These are phyloP conservation scores for Blastobotrys americana DNA, from an alignment of 805 yeast species.

Conservation along the genomic window DNA sequence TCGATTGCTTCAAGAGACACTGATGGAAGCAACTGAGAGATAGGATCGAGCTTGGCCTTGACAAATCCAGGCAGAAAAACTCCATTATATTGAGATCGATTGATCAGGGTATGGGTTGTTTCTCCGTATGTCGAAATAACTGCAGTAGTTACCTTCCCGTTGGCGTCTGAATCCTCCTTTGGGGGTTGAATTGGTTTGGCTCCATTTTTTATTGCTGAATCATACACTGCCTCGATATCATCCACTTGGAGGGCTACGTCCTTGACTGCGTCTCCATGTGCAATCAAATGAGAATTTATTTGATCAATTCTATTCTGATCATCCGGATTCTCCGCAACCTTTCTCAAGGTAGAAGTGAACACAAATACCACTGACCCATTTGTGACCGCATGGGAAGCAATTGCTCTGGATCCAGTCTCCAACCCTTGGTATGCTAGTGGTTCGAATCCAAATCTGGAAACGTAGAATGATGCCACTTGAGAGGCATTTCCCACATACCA, in stretches of 20 bases:
- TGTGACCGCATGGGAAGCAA: slow-evolving; percentile 52
- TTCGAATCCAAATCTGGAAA: slow-evolving; percentile 53
- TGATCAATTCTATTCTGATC: slow-evolving; percentile 26
- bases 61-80: slow-evolving; percentile 51
- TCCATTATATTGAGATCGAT: slow-evolving; percentile 32
- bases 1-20: slow-evolving; percentile 46
- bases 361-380: slow-evolving; percentile 50
- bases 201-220: slow-evolving; percentile 45
- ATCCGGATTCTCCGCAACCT: slow-evolving; percentile 17
- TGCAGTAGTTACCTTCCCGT: slow-evolving; percentile 50
- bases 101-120: slow-evolving; percentile 60
- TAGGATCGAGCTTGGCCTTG: slow-evolving; percentile 15
- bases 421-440: slow-evolving; percentile 58
- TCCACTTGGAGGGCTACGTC: slow-evolving; percentile 64
- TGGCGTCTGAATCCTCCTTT: slow-evolving; percentile 32
- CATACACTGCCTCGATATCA: slow-evolving; percentile 40
- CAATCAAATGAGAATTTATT: slow-evolving; percentile 40
- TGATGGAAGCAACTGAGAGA: slow-evolving; percentile 29
- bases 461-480: slow-evolving; percentile 49
- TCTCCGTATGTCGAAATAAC: slow-evolving; percentile 51
- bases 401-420: slow-evolving; percentile 54
- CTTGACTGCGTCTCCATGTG: slow-evolving; percentile 76
- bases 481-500: slow-evolving; percentile 71
- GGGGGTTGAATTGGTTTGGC: slow-evolving; percentile 37
- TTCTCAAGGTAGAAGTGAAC: slow-evolving; percentile 36